Evolutionary conservation across 371 early-diverging fungal species (phyloP), one percentile per base, ranked within the genome.

Genomic region (Mortierella sp.): DNA sequence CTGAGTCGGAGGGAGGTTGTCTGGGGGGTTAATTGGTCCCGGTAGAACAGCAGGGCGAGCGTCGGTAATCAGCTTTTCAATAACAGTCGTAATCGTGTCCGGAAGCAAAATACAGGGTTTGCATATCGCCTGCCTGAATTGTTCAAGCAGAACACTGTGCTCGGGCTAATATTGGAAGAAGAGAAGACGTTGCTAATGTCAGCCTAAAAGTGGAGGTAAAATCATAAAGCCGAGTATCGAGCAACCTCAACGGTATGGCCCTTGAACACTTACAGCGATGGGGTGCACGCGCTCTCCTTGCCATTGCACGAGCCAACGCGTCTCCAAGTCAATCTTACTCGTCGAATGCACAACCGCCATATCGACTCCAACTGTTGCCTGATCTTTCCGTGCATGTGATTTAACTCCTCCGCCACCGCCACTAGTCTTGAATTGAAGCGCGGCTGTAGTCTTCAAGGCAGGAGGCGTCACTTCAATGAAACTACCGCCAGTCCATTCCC

Each of bases 291-390:
- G 79, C 27, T 81, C 86, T 6, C 82, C 82, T 35, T 81, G 80
- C 86, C 86, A 85, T 43, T 85, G 86, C 12, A 78, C 78, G 14
- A 85, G 75, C 86, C 86, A 85, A 2, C 86, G 79, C 4, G 86
- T 85, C 73, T 85, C 82, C n/a, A 85, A 55, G 51, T 85, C 86
- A 18, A 85, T 65, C 41, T 43, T 76, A 14, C 75, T 68, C 0
- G 86, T 85, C 38, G 86, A 74, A 27, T 85, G 81, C 18, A 85
- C 79, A 24, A 85, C 75, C 2, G 82, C 73, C 79, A 85, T 76
- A 38, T 82, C 79, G 29, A 79, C 75, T 41, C 82, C 71, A 1
- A 46, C n/a, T 32, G 82, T 68, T 68, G 35, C 72, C 74, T 18
- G 72, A 12, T 49, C 56, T 70, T 12, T 82, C 75, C 70, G 46